phyloP scores from a whole-genome alignment of 495 filamentous ascomycete species.

The Aspergillus carlsbadensis region DNA sequence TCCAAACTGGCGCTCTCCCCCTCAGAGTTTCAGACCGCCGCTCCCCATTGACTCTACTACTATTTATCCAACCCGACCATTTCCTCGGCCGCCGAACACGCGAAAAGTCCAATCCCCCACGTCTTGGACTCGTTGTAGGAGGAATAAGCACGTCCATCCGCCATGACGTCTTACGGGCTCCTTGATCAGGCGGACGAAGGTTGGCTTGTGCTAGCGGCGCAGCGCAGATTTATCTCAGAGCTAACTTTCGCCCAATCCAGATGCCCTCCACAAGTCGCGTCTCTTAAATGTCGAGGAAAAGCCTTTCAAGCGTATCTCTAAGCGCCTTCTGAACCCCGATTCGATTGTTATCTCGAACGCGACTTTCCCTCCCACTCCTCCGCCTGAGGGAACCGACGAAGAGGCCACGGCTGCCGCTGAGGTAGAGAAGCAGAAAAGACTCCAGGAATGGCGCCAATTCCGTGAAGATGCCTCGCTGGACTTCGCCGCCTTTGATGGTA shows the following conservation, averaged over 20 bases:
- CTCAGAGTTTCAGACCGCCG: conserved; percentile 18
- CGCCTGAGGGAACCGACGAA: conserved; percentile 59
- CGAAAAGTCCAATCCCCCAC: conserved; percentile 7
- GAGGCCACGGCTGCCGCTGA: conserved; percentile 36
- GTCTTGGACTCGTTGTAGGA: neutral
- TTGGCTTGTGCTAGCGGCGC: conserved; percentile 22
- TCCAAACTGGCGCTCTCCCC: neutral
- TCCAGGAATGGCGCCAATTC: conserved; percentile 58
- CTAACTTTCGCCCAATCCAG: conserved; percentile 39
- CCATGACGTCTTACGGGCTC: conserved; percentile 48
- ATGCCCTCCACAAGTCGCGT: conserved; percentile 85
- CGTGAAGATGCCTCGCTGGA: conserved; percentile 85
- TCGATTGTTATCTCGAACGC: conserved; percentile 54
- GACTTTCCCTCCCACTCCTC: conserved; percentile 65
- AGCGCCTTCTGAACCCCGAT: conserved; percentile 68
- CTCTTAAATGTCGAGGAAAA: conserved; percentile 91
- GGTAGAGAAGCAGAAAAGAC: conserved; percentile 44
- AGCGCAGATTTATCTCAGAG: conserved; percentile 12
- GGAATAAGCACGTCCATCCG: conserved; percentile 4
- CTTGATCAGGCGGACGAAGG: conserved; percentile 55
- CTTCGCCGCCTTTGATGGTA: conserved; percentile 85
- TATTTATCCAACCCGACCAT: conserved; percentile 9
- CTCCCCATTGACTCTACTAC: conserved; percentile 12
- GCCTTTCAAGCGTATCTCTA: conserved; percentile 85
- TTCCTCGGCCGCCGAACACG: conserved; percentile 17